phyloP scores from a whole-genome alignment of 176 grass and related monocot genomes.

The Puccinellia tenuiflora region DNA sequence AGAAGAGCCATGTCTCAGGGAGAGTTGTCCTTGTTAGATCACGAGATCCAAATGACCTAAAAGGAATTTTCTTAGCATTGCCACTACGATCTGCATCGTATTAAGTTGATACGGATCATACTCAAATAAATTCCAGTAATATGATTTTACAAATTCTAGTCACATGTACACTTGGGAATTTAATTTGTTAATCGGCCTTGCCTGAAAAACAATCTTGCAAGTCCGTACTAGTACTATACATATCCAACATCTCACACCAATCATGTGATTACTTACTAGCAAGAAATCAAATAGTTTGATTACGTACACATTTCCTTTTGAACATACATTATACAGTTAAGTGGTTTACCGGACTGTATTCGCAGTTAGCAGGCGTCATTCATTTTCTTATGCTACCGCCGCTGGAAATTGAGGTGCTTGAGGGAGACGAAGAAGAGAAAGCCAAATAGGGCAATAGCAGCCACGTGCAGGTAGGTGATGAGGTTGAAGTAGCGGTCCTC shows the following conservation, averaged over 20 bases:
- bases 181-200: not conserved
- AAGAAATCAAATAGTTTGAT: not conserved
- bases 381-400: constrained; percentile 3
- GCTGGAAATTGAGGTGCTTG: constrained; percentile 54
- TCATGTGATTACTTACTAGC: not conserved
- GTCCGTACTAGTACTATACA: not conserved
- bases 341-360: not conserved
- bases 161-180: not conserved
- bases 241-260: not conserved
- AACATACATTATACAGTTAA: not conserved
- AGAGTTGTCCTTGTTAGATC: too few species aligned
- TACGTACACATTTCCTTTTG: not conserved
- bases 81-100: not conserved
- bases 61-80: too few species aligned
- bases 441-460: constrained; percentile 20
- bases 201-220: not conserved
- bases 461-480: constrained; percentile 31
- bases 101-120: not conserved
- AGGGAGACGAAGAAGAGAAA: constrained; percentile 39
- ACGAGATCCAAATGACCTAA: too few species aligned
- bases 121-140: not conserved
- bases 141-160: not conserved
- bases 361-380: not conserved
- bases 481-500: constrained; percentile 11
- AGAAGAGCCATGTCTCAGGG: too few species aligned